Evolutionary conservation across 345 rosid species (phyloP).

Genomic region (sweet orange (Citrus sinensis)): DNA sequence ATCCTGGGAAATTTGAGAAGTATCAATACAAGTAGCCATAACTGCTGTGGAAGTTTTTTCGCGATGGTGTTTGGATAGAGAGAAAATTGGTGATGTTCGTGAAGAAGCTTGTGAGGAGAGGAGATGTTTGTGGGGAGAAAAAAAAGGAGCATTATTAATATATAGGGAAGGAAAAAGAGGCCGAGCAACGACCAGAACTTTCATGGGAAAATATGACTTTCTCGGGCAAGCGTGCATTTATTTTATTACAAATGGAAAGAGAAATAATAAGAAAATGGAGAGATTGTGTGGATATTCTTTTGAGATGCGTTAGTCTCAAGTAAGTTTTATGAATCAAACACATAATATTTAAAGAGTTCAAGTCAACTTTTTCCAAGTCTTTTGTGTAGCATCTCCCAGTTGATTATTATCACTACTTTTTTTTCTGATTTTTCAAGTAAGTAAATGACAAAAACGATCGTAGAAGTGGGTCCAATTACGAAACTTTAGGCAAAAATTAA

Average conservation of each 20-base stretch:
- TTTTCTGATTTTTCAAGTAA: background rate
- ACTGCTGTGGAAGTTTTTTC: slow-evolving; percentile 14
- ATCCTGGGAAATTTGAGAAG: slow-evolving; percentile 47
- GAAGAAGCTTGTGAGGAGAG: slow-evolving; percentile 6
- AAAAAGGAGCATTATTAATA: slow-evolving; percentile 19
- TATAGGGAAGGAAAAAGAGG: slow-evolving; percentile 31
- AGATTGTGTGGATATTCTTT: background rate
- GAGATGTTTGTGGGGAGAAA: slow-evolving; percentile 8
- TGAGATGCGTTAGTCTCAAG: background rate
- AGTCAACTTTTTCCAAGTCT: background rate
- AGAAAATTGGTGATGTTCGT: background rate
- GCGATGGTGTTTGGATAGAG: background rate
- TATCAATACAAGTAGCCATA: slow-evolving; percentile 75
- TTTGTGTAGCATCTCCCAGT: background rate
- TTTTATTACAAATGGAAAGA: background rate
- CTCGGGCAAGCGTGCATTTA: slow-evolving; percentile 13
- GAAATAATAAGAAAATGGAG: background rate
- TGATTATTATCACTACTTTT: background rate
- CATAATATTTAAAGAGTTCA: background rate
- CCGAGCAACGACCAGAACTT: slow-evolving; percentile 30
- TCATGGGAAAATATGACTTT: slow-evolving; percentile 45
- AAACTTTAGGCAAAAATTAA: too few species aligned
- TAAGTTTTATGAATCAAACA: background rate
- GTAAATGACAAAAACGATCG: too few species aligned
- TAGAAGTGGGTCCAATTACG: too few species aligned